Base-by-base conservation (phyloP, 2,329 filamentous ascomycete genomes). In the Aureobasidium sp. region DNA sequence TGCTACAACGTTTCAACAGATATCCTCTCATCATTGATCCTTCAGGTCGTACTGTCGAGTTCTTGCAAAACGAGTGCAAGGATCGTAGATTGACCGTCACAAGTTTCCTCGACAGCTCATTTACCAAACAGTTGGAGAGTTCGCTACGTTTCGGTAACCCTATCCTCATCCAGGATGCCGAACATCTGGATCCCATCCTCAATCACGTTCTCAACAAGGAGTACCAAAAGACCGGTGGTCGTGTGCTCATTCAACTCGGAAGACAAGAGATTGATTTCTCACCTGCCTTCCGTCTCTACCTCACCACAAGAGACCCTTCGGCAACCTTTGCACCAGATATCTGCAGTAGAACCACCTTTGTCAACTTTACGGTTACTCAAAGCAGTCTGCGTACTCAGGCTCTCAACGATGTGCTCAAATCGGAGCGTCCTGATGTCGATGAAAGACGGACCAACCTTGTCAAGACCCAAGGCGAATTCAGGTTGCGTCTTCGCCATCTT, bases 201-300 rank as follows among this genome's bases (percentile, higher is more conserved):
- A 99, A 97, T 72, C 94, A 99, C 70, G 93, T 99, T 62, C 85
- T 99, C 76, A 99, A 99, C 79, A 99, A 99, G 75, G 94, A 99
- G 73, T 99, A 99, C 75, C 95, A 99, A 76, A 95, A 92, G 79
- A 99, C 95, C 31, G 94, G 94, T 68, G 94, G 94, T 25, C 93
- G 94, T 83, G 93, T 97, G 49, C 86, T 99, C 59, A 99, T 99
- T 66, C 94, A 99, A 76, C 89, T 99, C 44, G 94, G 94, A 70
- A 97, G 94, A 76, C 95, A 99, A 76, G 92, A 99, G 77, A 99
- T 99, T 67, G 94, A 99, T 75, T 99, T 99, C 77, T 99, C 94
- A 56, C 93, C 94, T 1, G 86, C 92, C 0, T 99, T 99, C 82
- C 94, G 88, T 77, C 83, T 99, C 36, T 99, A 96, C 74, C 80